phyloP scores from a whole-genome alignment of 345 rosid species.

The Diplotaxis tenuifolia region DNA sequence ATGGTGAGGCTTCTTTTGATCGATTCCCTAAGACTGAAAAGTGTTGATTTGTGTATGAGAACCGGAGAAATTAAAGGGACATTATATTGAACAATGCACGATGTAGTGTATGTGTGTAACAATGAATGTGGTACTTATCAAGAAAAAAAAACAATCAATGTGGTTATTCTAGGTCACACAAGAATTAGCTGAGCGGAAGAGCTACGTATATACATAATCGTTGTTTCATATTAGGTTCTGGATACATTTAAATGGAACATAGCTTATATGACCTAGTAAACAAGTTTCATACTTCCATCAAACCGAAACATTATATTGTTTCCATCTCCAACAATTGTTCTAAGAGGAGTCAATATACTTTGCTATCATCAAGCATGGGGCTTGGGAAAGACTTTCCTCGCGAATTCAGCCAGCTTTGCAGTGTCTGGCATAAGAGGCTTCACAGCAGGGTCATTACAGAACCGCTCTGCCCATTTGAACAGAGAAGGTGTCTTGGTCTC shows the following conservation, averaged over 20 bases:
- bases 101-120: no score
- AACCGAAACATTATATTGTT: neutral
- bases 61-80: neutral
- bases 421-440: constrained; percentile 67
- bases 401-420: constrained; percentile 66
- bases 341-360: neutral
- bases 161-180: neutral
- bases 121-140: no score
- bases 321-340: neutral
- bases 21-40: neutral
- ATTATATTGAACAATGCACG: neutral
- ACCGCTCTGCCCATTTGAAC: constrained; percentile 55
- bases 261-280: neutral
- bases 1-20: neutral
- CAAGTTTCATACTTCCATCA: neutral
- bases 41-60: neutral
- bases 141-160: neutral
- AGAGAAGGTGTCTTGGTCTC: constrained; percentile 53
- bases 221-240: neutral
- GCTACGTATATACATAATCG: neutral
- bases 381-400: constrained; percentile 39
- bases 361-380: neutral
- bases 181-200: neutral
- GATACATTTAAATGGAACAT: neutral
- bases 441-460: constrained; percentile 59